Evolutionary conservation across 108 stramenopile genomes (phyloP).

Genomic region (Nannochloropsis salina): DNA sequence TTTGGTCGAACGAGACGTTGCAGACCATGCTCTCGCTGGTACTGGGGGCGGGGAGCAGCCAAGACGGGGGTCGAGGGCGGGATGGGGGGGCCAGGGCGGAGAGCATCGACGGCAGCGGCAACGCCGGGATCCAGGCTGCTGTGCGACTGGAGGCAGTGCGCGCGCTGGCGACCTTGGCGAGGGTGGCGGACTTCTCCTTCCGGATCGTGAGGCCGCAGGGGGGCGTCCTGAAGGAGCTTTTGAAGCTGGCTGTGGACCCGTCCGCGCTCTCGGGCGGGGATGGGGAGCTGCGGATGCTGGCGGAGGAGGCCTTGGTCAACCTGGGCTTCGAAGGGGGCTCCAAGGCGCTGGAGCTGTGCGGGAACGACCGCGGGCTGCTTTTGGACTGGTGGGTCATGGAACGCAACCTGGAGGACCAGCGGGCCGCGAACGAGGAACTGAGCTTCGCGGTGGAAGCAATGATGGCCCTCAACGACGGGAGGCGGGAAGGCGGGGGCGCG

Average conservation of each 20-base stretch:
- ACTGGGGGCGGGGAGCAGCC: background rate
- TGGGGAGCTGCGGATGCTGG: background rate
- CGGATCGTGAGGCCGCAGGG: background rate
- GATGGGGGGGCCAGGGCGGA: background rate
- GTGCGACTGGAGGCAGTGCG: background rate
- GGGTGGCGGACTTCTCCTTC: background rate
- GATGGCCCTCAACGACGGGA: background rate
- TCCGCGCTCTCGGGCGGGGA: background rate
- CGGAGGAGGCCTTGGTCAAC: background rate
- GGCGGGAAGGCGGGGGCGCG: background rate
- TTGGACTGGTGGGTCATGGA: conserved; percentile 17
- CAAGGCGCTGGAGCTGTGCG: background rate
- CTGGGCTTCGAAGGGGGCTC: background rate
- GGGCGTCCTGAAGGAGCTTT: background rate
- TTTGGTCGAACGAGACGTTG: background rate
- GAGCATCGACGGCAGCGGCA: background rate
- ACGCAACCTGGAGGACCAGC: background rate
- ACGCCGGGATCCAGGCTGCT: background rate
- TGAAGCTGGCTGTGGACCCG: background rate
- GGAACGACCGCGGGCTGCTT: background rate
- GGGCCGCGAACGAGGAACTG: background rate
- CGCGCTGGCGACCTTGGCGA: background rate
- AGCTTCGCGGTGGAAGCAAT: background rate
- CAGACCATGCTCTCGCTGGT: background rate
- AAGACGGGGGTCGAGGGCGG: background rate